Conservation (phyloP, 2,329 filamentous ascomycete species). For the Calonectria henricotiae region DNA sequence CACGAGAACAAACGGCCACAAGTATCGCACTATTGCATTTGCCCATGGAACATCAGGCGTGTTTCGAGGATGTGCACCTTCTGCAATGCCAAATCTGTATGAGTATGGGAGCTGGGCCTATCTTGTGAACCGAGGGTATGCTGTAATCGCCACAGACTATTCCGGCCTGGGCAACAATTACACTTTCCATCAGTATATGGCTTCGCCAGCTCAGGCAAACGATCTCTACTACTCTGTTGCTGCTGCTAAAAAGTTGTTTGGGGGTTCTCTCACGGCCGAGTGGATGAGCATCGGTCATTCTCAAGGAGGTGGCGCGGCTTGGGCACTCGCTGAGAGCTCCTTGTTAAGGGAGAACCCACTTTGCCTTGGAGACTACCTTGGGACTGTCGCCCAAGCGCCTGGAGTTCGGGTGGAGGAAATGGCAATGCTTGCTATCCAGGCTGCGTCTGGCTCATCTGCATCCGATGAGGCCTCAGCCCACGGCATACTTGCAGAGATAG, state of each 20-base stretch:
- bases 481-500: slow-evolving; percentile 8
- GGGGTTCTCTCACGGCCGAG: neutral
- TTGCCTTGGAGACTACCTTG: neutral
- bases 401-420: neutral
- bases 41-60: slow-evolving; percentile 44
- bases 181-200: neutral
- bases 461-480: neutral
- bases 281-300: slow-evolving; percentile 18
- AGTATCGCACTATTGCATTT: slow-evolving; percentile 34
- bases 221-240: slow-evolving; percentile 13
- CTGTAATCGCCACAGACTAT: slow-evolving; percentile 47
- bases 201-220: neutral
- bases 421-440: neutral
- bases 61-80: slow-evolving; percentile 41
- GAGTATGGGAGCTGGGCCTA: slow-evolving; percentile 41
- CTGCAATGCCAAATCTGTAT: slow-evolving; percentile 34
- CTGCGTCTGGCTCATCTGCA: neutral
- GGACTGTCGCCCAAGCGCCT: slow-evolving; percentile 8
- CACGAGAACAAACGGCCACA: neutral
- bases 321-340: slow-evolving; percentile 8
- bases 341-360: neutral
- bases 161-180: slow-evolving; percentile 19
- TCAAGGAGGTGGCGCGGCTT: slow-evolving; percentile 6
- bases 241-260: slow-evolving; percentile 2
- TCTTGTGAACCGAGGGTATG: slow-evolving; percentile 36